Evolutionary conservation across 2,329 filamentous ascomycete species (phyloP).

Genomic region (Xylaria sp.): DNA sequence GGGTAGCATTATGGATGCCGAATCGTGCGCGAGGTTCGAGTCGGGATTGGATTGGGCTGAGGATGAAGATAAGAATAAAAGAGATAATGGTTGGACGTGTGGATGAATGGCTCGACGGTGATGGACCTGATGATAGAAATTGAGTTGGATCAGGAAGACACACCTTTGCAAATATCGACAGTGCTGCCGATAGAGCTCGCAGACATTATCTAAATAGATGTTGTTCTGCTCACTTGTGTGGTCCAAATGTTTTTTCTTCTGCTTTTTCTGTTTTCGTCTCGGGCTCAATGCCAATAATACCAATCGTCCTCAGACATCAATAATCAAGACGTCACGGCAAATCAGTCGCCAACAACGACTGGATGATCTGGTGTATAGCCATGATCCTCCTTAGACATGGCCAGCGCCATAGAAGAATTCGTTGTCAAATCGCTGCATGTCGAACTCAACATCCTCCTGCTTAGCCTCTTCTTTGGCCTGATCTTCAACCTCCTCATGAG

Average conservation of each 20-base stretch:
- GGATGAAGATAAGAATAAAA: background rate
- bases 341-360: background rate
- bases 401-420: background rate
- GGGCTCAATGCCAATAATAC: too few relatives aligned
- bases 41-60: background rate
- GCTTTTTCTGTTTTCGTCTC: background rate
- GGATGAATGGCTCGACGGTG: background rate
- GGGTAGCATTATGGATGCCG: background rate
- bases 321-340: too few relatives aligned
- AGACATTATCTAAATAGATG: background rate
- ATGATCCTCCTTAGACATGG: background rate
- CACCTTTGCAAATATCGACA: constrained; percentile 10
- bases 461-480: constrained; percentile 9
- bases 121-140: background rate
- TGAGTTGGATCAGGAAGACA: background rate
- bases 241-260: background rate
- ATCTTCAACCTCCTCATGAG: background rate
- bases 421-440: too few relatives aligned
- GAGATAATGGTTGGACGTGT: background rate
- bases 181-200: background rate
- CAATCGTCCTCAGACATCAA: too few relatives aligned
- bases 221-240: background rate
- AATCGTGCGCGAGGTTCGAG: background rate
- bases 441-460: background rate
- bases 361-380: too few relatives aligned